phyloP scores from a whole-genome alignment of 192 early-diverging fungal genomes.

The Umbelopsis vinacea region DNA sequence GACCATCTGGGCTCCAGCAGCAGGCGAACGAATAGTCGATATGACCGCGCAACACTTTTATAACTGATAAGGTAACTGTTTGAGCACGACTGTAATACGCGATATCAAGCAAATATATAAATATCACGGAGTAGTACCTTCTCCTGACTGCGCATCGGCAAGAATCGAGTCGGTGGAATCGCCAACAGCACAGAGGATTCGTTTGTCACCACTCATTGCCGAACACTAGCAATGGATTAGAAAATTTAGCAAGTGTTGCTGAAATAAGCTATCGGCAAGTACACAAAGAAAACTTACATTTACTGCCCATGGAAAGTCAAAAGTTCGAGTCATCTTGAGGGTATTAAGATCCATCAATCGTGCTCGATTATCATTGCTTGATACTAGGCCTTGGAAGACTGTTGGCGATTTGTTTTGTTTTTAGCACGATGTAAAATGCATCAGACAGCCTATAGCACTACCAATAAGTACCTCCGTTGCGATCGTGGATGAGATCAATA shows the following conservation, averaged over 20 bases:
- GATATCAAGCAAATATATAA: not conserved
- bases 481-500: slow-evolving; percentile 49
- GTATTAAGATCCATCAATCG: slow-evolving; percentile 54
- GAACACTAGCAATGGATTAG: slow-evolving; percentile 52
- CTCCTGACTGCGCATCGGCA: slow-evolving; percentile 50
- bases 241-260: not conserved
- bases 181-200: slow-evolving; percentile 61
- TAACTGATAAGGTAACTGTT: slow-evolving; percentile 9
- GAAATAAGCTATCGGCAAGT: slow-evolving; percentile 7
- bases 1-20: slow-evolving; percentile 62
- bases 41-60: slow-evolving; percentile 56
- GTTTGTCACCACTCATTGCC: slow-evolving; percentile 53
- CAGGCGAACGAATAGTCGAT: slow-evolving; percentile 74
- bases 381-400: slow-evolving; percentile 52
- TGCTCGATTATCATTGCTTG: slow-evolving; percentile 58
- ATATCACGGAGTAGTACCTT: slow-evolving; percentile 36
- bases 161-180: slow-evolving; percentile 54
- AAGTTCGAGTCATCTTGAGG: slow-evolving; percentile 35
- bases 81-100: slow-evolving; percentile 4
- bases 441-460: not conserved
- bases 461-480: slow-evolving; percentile 43
- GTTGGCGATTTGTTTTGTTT: not conserved
- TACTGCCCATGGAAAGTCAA: slow-evolving; percentile 56
- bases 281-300: slow-evolving; percentile 50
- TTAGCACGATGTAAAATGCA: slow-evolving; percentile 2